Base-by-base conservation (phyloP, 2,329 filamentous ascomycete species). In the Aspergillus aculeatus region DNA sequence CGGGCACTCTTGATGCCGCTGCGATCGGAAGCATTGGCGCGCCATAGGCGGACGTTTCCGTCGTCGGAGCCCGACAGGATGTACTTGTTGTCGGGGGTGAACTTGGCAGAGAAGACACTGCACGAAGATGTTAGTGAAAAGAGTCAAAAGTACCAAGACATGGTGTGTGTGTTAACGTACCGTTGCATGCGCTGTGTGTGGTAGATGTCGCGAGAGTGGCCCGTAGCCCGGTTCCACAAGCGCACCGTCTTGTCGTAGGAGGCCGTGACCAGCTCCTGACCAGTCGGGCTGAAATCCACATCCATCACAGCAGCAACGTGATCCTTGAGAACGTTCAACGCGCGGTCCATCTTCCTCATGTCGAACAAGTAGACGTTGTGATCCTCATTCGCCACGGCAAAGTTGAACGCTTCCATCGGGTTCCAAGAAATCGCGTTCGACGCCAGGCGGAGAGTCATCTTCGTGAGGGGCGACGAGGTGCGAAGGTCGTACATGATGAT, bases 141-240 rank as follows among this genome's bases (percentile, higher is more conserved):
- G 41, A 11, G 35, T 35, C 47, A 50, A 12, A 35, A 44, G 12
- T 2, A 12, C 4, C 24, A 50, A 16, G 19, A 47, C 5, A 10
- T 44, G 19, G 6, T 21, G 48, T 41, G 7, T 44, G 48, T 41
- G 26, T 44, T 21, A 23, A 65, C 73, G 64, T 73, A 79, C 77
- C 77, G 86, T 80, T 98, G 94, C 94, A 97, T 97, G 64, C 95
- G 88, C 79, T 97, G 96, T 19, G 95, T 98, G 80, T 98, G 93
- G 78, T 98, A 99, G 52, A 97, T 87, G 72, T 99, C 95, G 68
- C 93, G 85, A 14, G 90, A 93, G 77, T 95, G 91, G 24, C 94
- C 94, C 62, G 88, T 82, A 65, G 88, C 85, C 58, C 90, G 85
- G 73, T 86, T 86, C 90, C 92, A 98, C 53, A 98, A 80, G 54